Conservation (phyloP, 805 yeast species). For the Saturnispora sanitii region DNA sequence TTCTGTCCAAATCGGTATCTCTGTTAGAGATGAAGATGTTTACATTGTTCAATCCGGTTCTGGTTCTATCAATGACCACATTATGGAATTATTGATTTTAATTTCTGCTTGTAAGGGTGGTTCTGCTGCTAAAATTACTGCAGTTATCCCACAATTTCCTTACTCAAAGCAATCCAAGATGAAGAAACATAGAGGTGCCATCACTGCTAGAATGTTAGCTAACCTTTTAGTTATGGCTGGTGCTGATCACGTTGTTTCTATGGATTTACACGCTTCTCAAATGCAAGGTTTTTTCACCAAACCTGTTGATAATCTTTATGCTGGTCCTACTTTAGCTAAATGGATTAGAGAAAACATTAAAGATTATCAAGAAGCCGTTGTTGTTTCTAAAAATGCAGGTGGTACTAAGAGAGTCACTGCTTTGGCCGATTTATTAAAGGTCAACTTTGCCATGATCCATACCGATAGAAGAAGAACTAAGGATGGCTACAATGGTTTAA, state of each 20-base stretch:
- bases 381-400: conserved; percentile 98
- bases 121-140: conserved; percentile 93
- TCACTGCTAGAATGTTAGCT: conserved; percentile 97
- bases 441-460: conserved; percentile 97
- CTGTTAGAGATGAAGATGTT: conserved; percentile 95
- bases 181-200: conserved; percentile 98
- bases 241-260: conserved; percentile 95
- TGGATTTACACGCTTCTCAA: conserved; percentile 95
- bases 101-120: conserved; percentile 97
- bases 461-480: conserved; percentile 91
- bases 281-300: conserved; percentile 98
- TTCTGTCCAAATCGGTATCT: conserved; percentile 87
- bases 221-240: conserved; percentile 95
- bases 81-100: conserved; percentile 89
- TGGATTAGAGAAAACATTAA: conserved; percentile 91
- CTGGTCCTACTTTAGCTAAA: conserved; percentile 91
- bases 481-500: conserved; percentile 37
- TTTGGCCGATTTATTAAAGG: conserved; percentile 90
- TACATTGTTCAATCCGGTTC: conserved; percentile 89
- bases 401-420: conserved; percentile 98
- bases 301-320: conserved; percentile 94
- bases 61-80: conserved; percentile 80
- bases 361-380: conserved; percentile 81
- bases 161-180: conserved; percentile 95
- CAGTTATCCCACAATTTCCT: conserved; percentile 96